phyloP scores from a whole-genome alignment of 1,139 yeast genomes.

The Debaryomycetaceae sp. region DNA sequence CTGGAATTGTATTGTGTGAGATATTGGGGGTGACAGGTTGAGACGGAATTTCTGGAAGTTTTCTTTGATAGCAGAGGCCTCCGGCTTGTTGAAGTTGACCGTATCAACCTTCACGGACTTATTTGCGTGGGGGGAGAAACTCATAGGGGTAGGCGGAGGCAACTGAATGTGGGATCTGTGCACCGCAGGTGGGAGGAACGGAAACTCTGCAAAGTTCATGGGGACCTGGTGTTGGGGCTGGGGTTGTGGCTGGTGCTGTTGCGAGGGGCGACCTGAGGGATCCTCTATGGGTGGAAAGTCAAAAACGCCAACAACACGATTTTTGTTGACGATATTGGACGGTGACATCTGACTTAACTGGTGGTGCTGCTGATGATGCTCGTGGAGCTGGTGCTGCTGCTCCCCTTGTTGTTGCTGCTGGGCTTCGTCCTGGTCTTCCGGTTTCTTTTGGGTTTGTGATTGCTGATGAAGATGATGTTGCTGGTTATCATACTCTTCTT shows the following conservation, averaged over 20 bases:
- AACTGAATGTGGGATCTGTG: not conserved
- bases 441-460: constrained; percentile 3
- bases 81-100: constrained; percentile 10
- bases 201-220: not conserved
- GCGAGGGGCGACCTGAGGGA: not conserved
- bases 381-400: constrained; percentile 6
- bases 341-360: constrained; percentile 2
- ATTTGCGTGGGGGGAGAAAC: not conserved
- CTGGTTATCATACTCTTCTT: not conserved
- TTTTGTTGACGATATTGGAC: not conserved
- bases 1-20: constrained; percentile 1
- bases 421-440: not conserved
- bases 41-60: constrained; percentile 10
- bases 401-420: constrained; percentile 7
- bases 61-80: constrained; percentile 6
- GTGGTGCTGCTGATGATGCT: constrained; percentile 6
- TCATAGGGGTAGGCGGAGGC: not conserved
- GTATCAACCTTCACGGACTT: constrained; percentile 2
- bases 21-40: constrained; percentile 1
- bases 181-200: not conserved
- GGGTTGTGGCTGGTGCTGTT: constrained; percentile 1
- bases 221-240: constrained; percentile 3
- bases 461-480: constrained; percentile 3
- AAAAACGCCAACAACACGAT: not conserved
- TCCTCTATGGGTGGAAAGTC: not conserved